Conservation (phyloP, 1,139 yeast genomes). For the Entelexis sorbosivorans region DNA sequence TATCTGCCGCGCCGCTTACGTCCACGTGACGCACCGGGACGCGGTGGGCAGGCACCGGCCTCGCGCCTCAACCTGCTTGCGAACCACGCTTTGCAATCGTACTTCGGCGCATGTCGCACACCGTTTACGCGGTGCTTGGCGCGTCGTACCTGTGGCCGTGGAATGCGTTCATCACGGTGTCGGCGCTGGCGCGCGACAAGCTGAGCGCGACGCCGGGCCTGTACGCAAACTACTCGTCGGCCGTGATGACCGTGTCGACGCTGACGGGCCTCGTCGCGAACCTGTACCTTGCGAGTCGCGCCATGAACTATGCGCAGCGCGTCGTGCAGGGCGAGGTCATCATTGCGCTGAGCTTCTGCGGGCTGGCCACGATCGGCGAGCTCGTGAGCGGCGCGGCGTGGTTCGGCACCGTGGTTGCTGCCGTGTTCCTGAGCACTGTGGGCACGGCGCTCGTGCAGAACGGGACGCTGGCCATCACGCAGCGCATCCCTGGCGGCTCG, state of each 20-base stretch:
- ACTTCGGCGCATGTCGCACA: conserved; percentile 12
- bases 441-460: conserved; percentile 67
- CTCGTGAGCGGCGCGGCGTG: conserved; percentile 38
- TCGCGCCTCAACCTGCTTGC: too few species aligned
- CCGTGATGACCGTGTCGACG: conserved; percentile 86
- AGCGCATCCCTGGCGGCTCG: conserved; percentile 56
- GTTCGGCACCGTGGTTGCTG: conserved; percentile 35
- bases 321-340: conserved; percentile 49
- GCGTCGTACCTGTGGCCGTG: conserved; percentile 72
- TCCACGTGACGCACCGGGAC: background rate
- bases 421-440: conserved; percentile 34
- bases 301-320: conserved; percentile 53
- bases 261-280: conserved; percentile 53
- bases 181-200: conserved; percentile 64
- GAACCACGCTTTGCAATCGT: too few species aligned
- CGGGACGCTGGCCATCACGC: conserved; percentile 80
- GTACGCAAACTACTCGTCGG: conserved; percentile 57
- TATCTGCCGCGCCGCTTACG: background rate
- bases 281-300: conserved; percentile 56
- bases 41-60: background rate
- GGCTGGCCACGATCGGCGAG: conserved; percentile 32
- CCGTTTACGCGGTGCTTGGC: conserved; percentile 38
- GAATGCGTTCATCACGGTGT: conserved; percentile 83
- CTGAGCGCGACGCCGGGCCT: conserved; percentile 45
- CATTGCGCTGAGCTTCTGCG: conserved; percentile 45